These are phyloP conservation scores for Leccinum fuscescens DNA, from an alignment of 1,284 basidiomycete genomes.

Conservation along the genomic window DNA sequence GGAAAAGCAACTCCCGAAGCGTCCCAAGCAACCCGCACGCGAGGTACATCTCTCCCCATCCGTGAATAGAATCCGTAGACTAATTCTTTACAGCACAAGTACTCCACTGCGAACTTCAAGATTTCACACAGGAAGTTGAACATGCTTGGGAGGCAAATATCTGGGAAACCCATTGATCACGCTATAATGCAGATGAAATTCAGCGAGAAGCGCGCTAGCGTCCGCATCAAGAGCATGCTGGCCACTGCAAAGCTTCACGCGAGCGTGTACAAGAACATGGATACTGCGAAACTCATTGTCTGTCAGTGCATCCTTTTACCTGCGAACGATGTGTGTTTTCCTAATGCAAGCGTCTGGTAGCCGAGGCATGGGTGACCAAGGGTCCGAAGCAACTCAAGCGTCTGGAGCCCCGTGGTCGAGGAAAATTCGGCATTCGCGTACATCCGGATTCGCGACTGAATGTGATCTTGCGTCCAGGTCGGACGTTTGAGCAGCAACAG, in stretches of 20 bases:
- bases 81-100: conserved; percentile 66
- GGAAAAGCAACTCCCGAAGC: conserved; percentile 14
- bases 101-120: conserved; percentile 88
- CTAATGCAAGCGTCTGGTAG: conserved; percentile 39
- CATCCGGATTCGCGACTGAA: conserved; percentile 79
- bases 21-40: conserved; percentile 25
- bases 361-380: conserved; percentile 93
- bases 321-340: background rate
- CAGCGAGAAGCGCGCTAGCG: conserved; percentile 85
- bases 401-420: conserved; percentile 86
- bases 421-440: conserved; percentile 74
- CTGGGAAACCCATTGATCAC: conserved; percentile 87
- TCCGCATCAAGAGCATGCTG: conserved; percentile 85
- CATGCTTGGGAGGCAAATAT: conserved; percentile 83
- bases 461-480: conserved; percentile 82
- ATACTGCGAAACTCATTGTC: conserved; percentile 76
- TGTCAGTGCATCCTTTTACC: conserved; percentile 42
- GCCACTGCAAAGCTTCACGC: conserved; percentile 88
- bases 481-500: conserved; percentile 72
- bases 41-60: conserved; percentile 20
- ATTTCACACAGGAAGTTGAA: conserved; percentile 93
- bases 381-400: conserved; percentile 65
- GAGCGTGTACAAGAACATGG: conserved; percentile 71
- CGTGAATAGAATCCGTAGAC: conserved; percentile 6
- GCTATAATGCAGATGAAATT: conserved; percentile 98